Evolutionary conservation across 2,329 filamentous ascomycete genomes (phyloP).

Genomic region (Colletotrichum lindemuthianum): DNA sequence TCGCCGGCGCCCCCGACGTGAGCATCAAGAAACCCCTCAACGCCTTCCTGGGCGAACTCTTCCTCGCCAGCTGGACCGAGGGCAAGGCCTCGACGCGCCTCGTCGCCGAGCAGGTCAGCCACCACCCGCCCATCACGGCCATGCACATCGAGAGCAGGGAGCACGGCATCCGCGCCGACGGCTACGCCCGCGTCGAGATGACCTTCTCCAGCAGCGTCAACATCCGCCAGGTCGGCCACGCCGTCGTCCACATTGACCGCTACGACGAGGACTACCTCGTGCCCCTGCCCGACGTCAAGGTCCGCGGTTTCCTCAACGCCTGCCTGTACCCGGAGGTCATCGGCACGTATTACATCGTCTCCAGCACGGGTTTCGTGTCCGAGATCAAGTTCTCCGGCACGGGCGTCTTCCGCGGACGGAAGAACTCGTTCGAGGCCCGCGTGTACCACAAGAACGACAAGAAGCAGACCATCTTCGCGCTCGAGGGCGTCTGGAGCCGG

Average conservation of each 20-base stretch:
- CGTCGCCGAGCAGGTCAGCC: conserved; percentile 61
- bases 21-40: conserved; percentile 65
- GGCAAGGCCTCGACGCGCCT: conserved; percentile 43
- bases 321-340: conserved; percentile 60
- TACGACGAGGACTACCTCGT: conserved; percentile 61
- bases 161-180: conserved; percentile 57
- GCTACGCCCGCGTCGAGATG: conserved; percentile 63
- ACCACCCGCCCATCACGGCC: conserved; percentile 64
- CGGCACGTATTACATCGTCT: conserved; percentile 56
- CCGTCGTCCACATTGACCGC: conserved; percentile 58
- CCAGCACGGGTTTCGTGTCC: conserved; percentile 55
- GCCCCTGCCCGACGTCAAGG: conserved; percentile 58
- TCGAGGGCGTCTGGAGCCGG: conserved; percentile 36
- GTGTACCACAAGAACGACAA: conserved; percentile 52
- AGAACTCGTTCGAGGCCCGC: conserved; percentile 57
- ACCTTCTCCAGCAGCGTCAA: conserved; percentile 60
- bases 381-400: conserved; percentile 59
- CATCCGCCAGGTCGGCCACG: conserved; percentile 61
- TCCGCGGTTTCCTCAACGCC: conserved; percentile 58
- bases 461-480: conserved; percentile 41
- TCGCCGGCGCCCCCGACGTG: conserved; percentile 54
- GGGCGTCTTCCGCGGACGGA: conserved; percentile 55
- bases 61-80: conserved; percentile 52
- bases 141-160: conserved; percentile 57
- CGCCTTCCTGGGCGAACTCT: conserved; percentile 62